Conservation (phyloP, 306 rosid species). For the Leucaena leucocephala region DNA sequence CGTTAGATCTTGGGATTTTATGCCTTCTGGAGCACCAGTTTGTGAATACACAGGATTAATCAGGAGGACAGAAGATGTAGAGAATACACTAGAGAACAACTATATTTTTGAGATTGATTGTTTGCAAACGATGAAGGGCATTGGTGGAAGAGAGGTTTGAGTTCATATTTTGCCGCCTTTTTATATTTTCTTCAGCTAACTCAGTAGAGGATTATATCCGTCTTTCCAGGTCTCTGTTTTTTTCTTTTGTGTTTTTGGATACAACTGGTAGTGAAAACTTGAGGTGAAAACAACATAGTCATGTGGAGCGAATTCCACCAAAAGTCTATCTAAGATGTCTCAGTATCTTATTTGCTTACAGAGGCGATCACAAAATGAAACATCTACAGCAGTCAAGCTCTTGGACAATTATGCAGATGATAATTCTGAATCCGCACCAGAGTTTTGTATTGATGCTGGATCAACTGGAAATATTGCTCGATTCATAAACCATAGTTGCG, state of each 20-base stretch:
- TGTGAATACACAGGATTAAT: slow-evolving; percentile 91
- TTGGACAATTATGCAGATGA: slow-evolving; percentile 62
- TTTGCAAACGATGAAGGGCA: slow-evolving; percentile 87
- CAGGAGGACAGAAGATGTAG: slow-evolving; percentile 75
- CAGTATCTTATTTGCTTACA: slow-evolving; percentile 32
- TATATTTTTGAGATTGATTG: slow-evolving; percentile 94
- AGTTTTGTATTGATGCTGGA: slow-evolving; percentile 92
- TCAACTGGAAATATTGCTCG: slow-evolving; percentile 82
- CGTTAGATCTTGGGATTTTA: slow-evolving; percentile 96
- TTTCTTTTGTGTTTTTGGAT: neutral
- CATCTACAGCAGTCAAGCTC: slow-evolving; percentile 41
- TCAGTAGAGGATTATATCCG: neutral
- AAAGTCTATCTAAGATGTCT: neutral
- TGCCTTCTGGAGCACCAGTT: slow-evolving; percentile 95
- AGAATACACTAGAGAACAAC: slow-evolving; percentile 61
- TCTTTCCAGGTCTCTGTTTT: slow-evolving; percentile 10
- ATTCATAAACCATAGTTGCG: slow-evolving; percentile 93
- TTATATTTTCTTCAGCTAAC: slow-evolving; percentile 2
- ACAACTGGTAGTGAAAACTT: neutral
- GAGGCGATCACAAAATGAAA: slow-evolving; percentile 70
- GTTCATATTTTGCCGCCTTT: neutral
- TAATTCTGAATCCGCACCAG: slow-evolving; percentile 65
- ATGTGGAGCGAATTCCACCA: neutral
- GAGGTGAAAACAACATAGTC: neutral
- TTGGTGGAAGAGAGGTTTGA: slow-evolving; percentile 90